Evolutionary conservation across 306 rosid genomes (phyloP).

Genomic region (Glycyrrhiza uralensis): DNA sequence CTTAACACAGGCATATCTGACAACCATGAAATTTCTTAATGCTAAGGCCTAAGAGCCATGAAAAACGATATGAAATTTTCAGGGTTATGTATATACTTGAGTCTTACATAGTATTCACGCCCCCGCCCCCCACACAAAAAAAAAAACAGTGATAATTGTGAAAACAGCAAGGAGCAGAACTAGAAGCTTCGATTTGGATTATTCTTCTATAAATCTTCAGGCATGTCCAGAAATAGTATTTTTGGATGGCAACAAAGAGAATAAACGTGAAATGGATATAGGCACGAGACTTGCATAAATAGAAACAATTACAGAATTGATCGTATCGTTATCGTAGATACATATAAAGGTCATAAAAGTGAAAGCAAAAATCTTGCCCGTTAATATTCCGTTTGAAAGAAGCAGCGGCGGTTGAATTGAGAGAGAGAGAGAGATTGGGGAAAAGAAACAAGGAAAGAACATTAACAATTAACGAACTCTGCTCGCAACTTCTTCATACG

Average conservation of each 20-base stretch:
- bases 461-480: not conserved
- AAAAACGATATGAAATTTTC: not conserved
- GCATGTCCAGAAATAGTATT: not conserved
- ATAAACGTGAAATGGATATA: not conserved
- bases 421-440: not conserved
- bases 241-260: not conserved
- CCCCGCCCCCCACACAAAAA: not conserved
- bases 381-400: constrained; percentile 6
- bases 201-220: too few species aligned
- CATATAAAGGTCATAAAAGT: too few species aligned
- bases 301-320: not conserved
- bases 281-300: not conserved
- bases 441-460: not conserved
- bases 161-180: not conserved
- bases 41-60: not conserved
- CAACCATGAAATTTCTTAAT: not conserved
- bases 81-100: not conserved
- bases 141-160: not conserved
- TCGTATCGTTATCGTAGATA: too few species aligned
- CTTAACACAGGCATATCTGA: too few species aligned
- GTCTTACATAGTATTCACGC: not conserved
- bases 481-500: too few species aligned
- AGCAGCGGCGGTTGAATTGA: constrained; percentile 43
- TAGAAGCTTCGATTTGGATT: too few species aligned
- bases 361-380: constrained; percentile 2